Evolutionary conservation across 441 rosid species (phyloP).

Genomic region (Hura crepitans): DNA sequence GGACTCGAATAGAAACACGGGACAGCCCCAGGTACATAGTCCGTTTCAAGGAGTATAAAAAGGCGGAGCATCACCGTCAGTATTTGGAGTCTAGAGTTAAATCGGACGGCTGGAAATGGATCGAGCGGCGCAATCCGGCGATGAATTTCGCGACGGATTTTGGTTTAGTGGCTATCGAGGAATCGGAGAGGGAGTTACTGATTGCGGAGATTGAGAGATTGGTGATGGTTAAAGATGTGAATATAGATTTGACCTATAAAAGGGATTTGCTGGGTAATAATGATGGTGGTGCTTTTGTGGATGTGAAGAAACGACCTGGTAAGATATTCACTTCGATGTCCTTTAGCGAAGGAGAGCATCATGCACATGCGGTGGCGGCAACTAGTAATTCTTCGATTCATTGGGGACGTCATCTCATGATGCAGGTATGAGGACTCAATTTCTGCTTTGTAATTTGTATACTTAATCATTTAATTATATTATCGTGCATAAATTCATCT

Average conservation of each 20-base stretch:
- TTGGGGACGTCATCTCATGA: slow-evolving; percentile 77
- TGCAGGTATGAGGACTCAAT: slow-evolving; percentile 41
- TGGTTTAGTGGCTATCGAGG: slow-evolving; percentile 60
- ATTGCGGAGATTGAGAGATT: slow-evolving; percentile 58
- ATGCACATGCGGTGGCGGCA: slow-evolving; percentile 18
- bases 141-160: slow-evolving; percentile 78
- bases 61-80: slow-evolving; percentile 47
- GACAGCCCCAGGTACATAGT: slow-evolving; percentile 49
- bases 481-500: not conserved
- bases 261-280: slow-evolving; percentile 52
- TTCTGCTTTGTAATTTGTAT: not conserved
- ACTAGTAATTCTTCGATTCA: slow-evolving; percentile 59
- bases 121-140: slow-evolving; percentile 75
- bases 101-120: slow-evolving; percentile 77
- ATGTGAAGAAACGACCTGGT: slow-evolving; percentile 78
- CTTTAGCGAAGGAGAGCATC: slow-evolving; percentile 44
- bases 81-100: slow-evolving; percentile 53
- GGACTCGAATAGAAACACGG: slow-evolving; percentile 24
- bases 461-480: not conserved
- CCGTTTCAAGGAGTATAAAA: slow-evolving; percentile 65
- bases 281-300: slow-evolving; percentile 42
- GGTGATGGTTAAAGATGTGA: slow-evolving; percentile 73
- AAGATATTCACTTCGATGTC: slow-evolving; percentile 89
- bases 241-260: slow-evolving; percentile 57
- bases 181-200: slow-evolving; percentile 37